Base-by-base conservation (phyloP, 768 basidiomycete species). In the Boletus subcaerulescens region DNA sequence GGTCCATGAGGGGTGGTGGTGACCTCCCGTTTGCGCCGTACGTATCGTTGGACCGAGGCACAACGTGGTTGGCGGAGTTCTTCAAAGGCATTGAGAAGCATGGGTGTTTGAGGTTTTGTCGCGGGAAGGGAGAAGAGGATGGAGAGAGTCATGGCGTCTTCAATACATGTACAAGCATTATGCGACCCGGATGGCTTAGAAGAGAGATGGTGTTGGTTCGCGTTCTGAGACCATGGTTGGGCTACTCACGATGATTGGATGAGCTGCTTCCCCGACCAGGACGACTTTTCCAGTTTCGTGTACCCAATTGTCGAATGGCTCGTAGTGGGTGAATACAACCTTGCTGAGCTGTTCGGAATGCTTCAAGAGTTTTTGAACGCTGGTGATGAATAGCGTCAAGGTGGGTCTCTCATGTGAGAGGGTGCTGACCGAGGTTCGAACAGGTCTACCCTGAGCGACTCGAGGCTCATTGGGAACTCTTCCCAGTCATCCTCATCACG, bases 71-170 rank as follows among this genome's bases (percentile, higher is more conserved):
- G 76, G 40, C 84, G 75, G 51, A 84, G 73, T 46, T 85, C 83
- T 57, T 85, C 81, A 63, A 80, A 84, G 5, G 79, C 82, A 18
- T 69, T 69, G 53, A 85, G 71, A 42, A 86, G 66, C 50, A 77
- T 73, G 2, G 76, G 62, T 3, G 85, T 71, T 51, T 85, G 79
- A 4, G 71, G 65, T 50, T 66, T 68, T 47, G 71, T 60, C 17
- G 75, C 72, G 5, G 85, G 74, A 36, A 78, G 73, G 5, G 80
- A 74, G 62, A 87, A 85, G 11, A 86, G 75, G 29, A 71, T 74
- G 7, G 80, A 82, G 39, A 86, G 70, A 0, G 80, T 80, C 63
- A 81, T 79, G 0, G 84, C 84, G 60, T 86, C 85, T 65, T 87
- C 85, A 36, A 86, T 73, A 3, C 73, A 73, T 50, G 82, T 67